Percentiles rank a stretch among this genome's conserved stretches.
Conservation (phyloP, 441 rosid genomes). For the Populus hybrid region DNA sequence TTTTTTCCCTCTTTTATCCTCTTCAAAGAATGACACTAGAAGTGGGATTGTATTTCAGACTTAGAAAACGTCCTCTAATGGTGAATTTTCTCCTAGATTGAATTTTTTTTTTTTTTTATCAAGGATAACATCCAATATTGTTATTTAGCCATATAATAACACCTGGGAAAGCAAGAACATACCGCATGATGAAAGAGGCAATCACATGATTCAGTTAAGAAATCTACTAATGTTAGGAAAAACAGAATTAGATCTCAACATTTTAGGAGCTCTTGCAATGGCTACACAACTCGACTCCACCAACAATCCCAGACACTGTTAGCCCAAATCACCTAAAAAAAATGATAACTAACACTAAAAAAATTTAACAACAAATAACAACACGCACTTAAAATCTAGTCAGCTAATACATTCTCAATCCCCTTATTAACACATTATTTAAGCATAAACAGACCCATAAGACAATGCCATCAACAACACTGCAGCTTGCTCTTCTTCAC, state of each 20-base stretch:
- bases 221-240: background rate
- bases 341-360: background rate
- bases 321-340: constrained; percentile 6
- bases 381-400: constrained; percentile 15
- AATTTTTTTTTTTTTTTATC: too few relatives aligned
- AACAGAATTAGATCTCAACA: too few relatives aligned
- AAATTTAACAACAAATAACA: background rate
- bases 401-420: constrained; percentile 16
- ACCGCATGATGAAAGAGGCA: background rate
- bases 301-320: background rate
- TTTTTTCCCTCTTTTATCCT: background rate
- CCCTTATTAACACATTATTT: background rate
- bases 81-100: background rate
- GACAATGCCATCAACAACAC: constrained; percentile 83
- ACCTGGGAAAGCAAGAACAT: background rate
- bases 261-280: too few relatives aligned
- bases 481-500: constrained; percentile 92
- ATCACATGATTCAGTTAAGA: background rate
- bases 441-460: constrained; percentile 71
- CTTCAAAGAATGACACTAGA: background rate
- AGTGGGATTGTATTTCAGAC: background rate
- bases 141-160: background rate
- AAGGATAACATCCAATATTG: too few relatives aligned
- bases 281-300: background rate
- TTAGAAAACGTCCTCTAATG: background rate